These are phyloP conservation scores for Bolboschoenoplectus hybrid DNA, from an alignment of 202 grass and related monocot genomes.

Conservation along the genomic window DNA sequence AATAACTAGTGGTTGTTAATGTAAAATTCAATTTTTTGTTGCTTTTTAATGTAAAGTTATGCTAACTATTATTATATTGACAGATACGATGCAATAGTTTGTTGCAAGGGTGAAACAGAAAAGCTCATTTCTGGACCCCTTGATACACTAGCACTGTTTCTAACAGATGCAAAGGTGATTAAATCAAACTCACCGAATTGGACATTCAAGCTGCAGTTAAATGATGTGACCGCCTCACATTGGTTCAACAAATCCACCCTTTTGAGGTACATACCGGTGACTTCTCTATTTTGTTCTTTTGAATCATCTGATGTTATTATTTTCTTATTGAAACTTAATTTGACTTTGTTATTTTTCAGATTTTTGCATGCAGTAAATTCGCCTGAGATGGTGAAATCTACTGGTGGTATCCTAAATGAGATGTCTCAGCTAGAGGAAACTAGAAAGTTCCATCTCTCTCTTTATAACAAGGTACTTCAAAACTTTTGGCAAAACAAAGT, in stretches of 20 bases:
- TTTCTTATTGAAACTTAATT: constrained; percentile 36
- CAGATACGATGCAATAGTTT: constrained; percentile 82
- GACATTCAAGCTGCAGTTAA: constrained; percentile 66
- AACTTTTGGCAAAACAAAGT: constrained; percentile 25
- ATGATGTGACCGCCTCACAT: constrained; percentile 51
- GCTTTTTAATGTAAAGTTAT: constrained; percentile 8
- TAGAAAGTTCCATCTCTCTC: constrained; percentile 90
- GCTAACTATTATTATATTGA: constrained; percentile 25
- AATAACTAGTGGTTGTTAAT: constrained; percentile 33
- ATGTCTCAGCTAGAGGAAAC: constrained; percentile 96
- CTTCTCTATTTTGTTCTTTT: constrained; percentile 23
- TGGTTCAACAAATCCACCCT: constrained; percentile 93
- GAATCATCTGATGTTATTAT: constrained; percentile 25
- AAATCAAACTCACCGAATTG: constrained; percentile 54
- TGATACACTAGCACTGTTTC: constrained; percentile 64
- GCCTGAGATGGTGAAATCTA: constrained; percentile 61
- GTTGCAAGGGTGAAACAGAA: constrained; percentile 59
- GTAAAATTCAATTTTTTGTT: constrained; percentile 15
- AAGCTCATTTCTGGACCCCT: constrained; percentile 73
- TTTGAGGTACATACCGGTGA: constrained; percentile 50
- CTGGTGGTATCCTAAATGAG: constrained; percentile 73
- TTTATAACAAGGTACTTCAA: constrained; percentile 69
- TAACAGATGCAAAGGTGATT: constrained; percentile 70
- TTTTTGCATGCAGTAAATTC: constrained; percentile 77
- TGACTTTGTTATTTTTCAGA: constrained; percentile 47